phyloP scores from a whole-genome alignment of 176 grass and related monocot species.

The Cenchrus americanus region DNA sequence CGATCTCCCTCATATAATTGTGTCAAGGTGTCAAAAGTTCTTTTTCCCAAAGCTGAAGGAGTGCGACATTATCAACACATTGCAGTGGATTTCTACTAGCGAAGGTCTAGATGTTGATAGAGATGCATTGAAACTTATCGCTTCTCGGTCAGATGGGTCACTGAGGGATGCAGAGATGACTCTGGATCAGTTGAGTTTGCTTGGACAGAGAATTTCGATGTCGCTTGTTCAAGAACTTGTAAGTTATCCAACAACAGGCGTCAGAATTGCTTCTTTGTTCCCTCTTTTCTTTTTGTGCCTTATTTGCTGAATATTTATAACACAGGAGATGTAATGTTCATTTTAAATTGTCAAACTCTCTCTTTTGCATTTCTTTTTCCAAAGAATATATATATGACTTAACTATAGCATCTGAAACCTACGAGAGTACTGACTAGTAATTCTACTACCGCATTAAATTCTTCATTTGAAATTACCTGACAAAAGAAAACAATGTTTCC shows the following conservation, averaged over 20 bases:
- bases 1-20: conserved; percentile 82
- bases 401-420: neutral
- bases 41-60: conserved; percentile 93
- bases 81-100: conserved; percentile 89
- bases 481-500: conserved; percentile 26
- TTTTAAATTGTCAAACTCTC: neutral
- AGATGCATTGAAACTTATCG: conserved; percentile 92
- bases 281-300: neutral
- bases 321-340: conserved; percentile 9
- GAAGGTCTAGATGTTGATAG: conserved; percentile 89
- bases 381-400: conserved; percentile 10
- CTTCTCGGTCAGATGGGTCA: conserved; percentile 91
- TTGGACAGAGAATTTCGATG: conserved; percentile 87
- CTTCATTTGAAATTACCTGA: conserved; percentile 28
- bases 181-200: conserved; percentile 91
- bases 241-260: conserved; percentile 46
- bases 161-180: conserved; percentile 96
- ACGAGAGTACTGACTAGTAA: neutral
- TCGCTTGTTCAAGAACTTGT: conserved; percentile 96
- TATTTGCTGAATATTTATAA: conserved; percentile 20
- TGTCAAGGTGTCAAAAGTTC: conserved; percentile 95
- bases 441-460: neutral
- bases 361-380: neutral
- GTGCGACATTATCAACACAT: conserved; percentile 73
- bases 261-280: conserved; percentile 29